Evolutionary conservation across 2,329 filamentous ascomycete genomes (phyloP), one percentile per base, ranked within the genome.

Genomic region (Aspergillus ibericus): DNA sequence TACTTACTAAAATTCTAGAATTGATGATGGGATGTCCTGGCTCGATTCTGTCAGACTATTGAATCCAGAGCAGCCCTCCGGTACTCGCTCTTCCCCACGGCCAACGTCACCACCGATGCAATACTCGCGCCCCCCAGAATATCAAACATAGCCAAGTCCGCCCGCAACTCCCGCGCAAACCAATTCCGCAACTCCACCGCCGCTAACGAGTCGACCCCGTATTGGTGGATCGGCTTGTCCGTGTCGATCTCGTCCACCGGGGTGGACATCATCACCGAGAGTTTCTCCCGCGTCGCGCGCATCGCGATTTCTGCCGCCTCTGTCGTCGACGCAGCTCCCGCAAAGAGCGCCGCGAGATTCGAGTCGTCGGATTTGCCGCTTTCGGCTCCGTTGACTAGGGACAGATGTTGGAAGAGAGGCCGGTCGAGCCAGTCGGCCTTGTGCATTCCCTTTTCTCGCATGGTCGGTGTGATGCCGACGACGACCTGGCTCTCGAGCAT

Each of bases 221-320:
- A 75, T 10, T 67, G 63, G 9, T 70, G 64, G 6, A 73, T 61
- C 2, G 73, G 64, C 59, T 67, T 70, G 6, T 56, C 49, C 0
- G 60, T 51, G 15, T 73, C 70, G 13, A 76, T 60, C 3, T 77
- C 73, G 3, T 63, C 59, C n/a, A 63, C 58, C 4, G 68, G 55
- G 1, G 76, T 67, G 20, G 68, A 64, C 59, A 79, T 69, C n/a
- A 72, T 70, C 5, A 68, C 64, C 1, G 70, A 66, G 3, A 78
- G 64, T 42, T 73, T 76, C 4, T 53, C 54, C 0, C 61, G 61
- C 3, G 77, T 55, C 0, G 67, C 71, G 0, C 59, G 66, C 1
- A 65, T 57, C 0, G 54, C 44, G 8, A 53, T 53, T 9, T n/a
- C 49, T 6, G 50, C 29, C 4, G 52, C 52, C 12, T 61, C 61